These are phyloP conservation scores for Stephania yunnanensis DNA, from an alignment of 164 flowering plant genomes.

Conservation along the genomic window DNA sequence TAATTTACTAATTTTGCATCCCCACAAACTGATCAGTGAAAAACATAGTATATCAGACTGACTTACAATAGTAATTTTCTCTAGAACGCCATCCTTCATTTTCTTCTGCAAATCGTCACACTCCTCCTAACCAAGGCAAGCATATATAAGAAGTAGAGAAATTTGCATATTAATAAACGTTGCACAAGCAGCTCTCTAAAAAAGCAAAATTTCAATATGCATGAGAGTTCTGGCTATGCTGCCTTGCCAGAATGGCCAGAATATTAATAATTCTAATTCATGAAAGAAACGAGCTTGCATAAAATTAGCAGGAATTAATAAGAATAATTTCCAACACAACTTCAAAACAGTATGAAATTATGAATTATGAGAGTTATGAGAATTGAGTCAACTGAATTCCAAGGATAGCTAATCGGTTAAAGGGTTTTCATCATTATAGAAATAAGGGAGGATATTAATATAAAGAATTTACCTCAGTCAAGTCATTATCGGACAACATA, in stretches of 20 bases:
- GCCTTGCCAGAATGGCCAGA: background rate
- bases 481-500: conserved; percentile 53
- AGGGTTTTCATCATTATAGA: background rate
- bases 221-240: background rate
- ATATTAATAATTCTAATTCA: background rate
- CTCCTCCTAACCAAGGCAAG: conserved; percentile 56
- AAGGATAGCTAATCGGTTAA: background rate
- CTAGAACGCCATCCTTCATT: conserved; percentile 49
- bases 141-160: background rate
- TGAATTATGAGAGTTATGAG: background rate
- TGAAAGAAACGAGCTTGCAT: background rate
- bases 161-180: background rate
- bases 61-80: conserved; percentile 66
- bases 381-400: background rate
- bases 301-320: background rate
- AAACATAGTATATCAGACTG: background rate
- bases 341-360: background rate
- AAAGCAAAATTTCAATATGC: background rate
- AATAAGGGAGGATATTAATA: background rate
- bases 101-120: conserved; percentile 56
- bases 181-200: background rate
- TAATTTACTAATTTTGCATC: background rate
- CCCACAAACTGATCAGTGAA: background rate
- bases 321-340: background rate
- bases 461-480: conserved; percentile 43